phyloP scores from a whole-genome alignment of 805 yeast genomes.

The Nematodospora valgi region DNA sequence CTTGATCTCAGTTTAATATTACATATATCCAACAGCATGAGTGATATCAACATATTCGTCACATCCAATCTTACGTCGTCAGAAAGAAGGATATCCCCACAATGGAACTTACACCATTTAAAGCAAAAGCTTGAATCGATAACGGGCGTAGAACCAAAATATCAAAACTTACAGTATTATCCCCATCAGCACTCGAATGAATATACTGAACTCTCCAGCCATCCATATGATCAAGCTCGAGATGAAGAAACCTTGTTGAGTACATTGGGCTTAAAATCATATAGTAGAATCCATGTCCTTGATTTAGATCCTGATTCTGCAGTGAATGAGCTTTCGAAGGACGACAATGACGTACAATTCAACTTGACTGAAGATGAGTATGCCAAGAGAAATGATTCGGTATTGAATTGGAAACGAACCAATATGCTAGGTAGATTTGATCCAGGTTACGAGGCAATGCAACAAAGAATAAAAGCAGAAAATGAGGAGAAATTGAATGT shows the following conservation, averaged over 20 bases:
- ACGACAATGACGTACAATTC: conserved; percentile 25
- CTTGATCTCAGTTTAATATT: no score
- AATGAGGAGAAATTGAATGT: conserved; percentile 22
- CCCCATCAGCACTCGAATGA: conserved; percentile 36
- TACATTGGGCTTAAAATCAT: conserved; percentile 29
- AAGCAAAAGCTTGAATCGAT: conserved; percentile 57
- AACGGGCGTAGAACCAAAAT: conserved; percentile 67
- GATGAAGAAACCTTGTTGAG: conserved; percentile 17
- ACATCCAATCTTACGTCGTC: conserved; percentile 68
- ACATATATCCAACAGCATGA: conserved; percentile 13
- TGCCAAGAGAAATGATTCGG: conserved; percentile 56
- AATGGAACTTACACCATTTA: conserved; percentile 56
- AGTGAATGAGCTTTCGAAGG: conserved; percentile 32
- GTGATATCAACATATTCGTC: conserved; percentile 51
- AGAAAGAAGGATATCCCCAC: conserved; percentile 60
- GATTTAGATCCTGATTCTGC: conserved; percentile 54
- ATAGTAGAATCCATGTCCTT: conserved; percentile 53
- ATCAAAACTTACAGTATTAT: conserved; percentile 51
- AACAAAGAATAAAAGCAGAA: conserved; percentile 25
- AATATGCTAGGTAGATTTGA: conserved; percentile 72
- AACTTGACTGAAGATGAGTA: conserved; percentile 61
- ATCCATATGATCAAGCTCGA: conserved; percentile 13
- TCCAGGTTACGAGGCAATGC: conserved; percentile 40
- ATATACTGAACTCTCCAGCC: conserved; percentile 21
- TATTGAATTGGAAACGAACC: conserved; percentile 71